Base-by-base conservation (phyloP, 345 rosid genomes). In the Pistacia vera region DNA sequence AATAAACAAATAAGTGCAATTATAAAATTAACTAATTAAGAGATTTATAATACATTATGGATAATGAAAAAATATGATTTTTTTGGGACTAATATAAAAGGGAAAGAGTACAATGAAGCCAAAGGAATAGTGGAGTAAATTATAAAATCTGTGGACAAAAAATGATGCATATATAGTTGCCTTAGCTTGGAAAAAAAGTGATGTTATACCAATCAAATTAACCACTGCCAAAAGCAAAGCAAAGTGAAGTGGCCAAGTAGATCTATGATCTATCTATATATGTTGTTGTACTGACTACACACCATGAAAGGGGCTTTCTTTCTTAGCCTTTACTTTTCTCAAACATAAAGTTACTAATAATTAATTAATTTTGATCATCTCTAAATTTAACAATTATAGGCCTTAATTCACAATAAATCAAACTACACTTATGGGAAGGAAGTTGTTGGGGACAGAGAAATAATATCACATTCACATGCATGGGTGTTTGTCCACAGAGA, bases 311-410 rank as follows among this genome's bases (percentile, higher is more conserved):
- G 57, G 17, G 18, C 57, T 30, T 4, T 44, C 62, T 57, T 88
- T 72, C 91, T 86, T 88, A 18, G 78, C 11, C 73, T 77, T 77
- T 83, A 86, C 89, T 86, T 86, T 74, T 86, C 89, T 74, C 85
- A 80, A 81, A 68, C 85, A 84, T 75, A 83, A 86, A 84, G 88
- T 70, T 54, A 67, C 74, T 76, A 65, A 52, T 81, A 11, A 81
- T 60, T 57, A 11, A 65, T 61, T 28, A 49, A 16, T 13, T 16
- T 46, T 35, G 49, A 17, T 4, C 18, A 11, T 8, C 46, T 58
- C 38, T 57, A 51, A 14, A 11, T 14, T 44, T 30, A 59, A 9
- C 17, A 48, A 75, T 68, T 74, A 66, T 38, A 66, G 77, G 62
- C 52, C 78, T 77, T 71, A 54, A 48, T 22, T 48, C 17, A 68